Base-by-base conservation (phyloP, 495 filamentous ascomycete genomes). In the Xylaria nigripes region DNA sequence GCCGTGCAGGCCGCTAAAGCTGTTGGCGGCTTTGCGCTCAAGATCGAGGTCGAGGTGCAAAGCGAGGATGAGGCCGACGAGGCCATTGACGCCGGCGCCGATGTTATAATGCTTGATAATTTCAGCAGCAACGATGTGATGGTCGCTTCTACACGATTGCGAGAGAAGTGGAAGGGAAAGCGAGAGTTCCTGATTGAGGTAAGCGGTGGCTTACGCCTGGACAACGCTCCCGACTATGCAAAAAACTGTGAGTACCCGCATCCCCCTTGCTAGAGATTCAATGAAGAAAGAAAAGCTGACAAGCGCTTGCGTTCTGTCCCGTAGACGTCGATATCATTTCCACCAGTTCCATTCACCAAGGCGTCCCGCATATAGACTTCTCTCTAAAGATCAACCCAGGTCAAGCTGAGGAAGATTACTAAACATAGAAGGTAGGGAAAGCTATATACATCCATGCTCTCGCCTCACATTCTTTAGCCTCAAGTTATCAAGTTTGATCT, bases 61-160 rank as follows among this genome's bases (percentile, higher is more conserved):
- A 87, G 76, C 67, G 79, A 95, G 69, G 82, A 79, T 55, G 89
- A 94, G 68, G 93, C 93, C 3, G 82, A 95, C 65, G 88, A 94
- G 69, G 93, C 93, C 0, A 89, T 96, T 61, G 79, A 69, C 5
- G 91, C 92, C 0, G 94, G 93, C 3, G 93, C 93, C 1, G 92
- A 97, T 75, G 81, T 97, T 6, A 81, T 98, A 48, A 98, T 98
- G 93, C 71, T 98, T 61, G 93, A 98, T 69, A 98, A 98, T 65
- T 97, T 97, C 64, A 80, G 78, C 0, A 77, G 82, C 0, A 83
- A 88, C 9, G 89, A 83, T 0, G 83, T 95, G 50, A 82, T 79
- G 62, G 70, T 75, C 25, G 87, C 86, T 0, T 87, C 91, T 12
- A 72, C 55, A 64, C 78, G 75, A 56, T 70, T 98, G 30, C 93